Evolutionary conservation across 163 green algal species (phyloP), one percentile per base, ranked within the genome.

Genomic region (Scenedesmus sp.): DNA sequence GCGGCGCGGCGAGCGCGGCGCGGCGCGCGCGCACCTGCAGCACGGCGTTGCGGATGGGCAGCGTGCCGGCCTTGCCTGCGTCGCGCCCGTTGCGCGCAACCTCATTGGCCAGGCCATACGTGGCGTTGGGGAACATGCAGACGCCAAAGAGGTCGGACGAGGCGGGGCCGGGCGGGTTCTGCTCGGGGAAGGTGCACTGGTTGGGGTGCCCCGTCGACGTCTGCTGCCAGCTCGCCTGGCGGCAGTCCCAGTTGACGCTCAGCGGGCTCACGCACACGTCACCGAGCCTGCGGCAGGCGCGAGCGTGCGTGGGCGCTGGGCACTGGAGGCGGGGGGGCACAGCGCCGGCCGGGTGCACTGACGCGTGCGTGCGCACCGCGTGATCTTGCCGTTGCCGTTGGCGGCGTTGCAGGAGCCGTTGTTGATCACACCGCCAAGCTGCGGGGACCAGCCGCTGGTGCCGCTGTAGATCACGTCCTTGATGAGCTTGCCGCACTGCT

Each of bases 351-450:
- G 50, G 18, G 17, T n/a, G 18, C 10, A 57, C 11, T 6, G 6
- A 26, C n/a, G 51, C n/a, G 10, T 60, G 39, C 10, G 22, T 0
- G 0, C 85, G 14, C 31, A 89, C 86, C 86, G 65, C 0, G 64
- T 76, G 58, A 87, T 81, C 26, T 81, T 85, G 24, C 0, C 28
- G 72, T 91, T 87, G 47, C 81, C 81, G 4, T 62, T 66, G 26
- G 39, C 76, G 5, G 60, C 11, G 7, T 69, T 24, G 42, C 78
- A 85, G 56, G 54, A 63, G n/a, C 80, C 76, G n/a, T 73, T 78
- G 75, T 90, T 93, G 58, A 93, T 84, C 29, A 93, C 71, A 14
- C 88, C 88, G 29, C 88, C 88, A 60, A 86, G 77, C 83, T 90
- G 83, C 26, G 86, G 78, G 10, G 81, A 87, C 86, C 86, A 93